A percentile compares a stretch with the other conserved stretches of the same genome.
Evolutionary conservation across 2,329 filamentous ascomycete genomes (phyloP).

Genomic region (Hirsutella minnesotensis): DNA sequence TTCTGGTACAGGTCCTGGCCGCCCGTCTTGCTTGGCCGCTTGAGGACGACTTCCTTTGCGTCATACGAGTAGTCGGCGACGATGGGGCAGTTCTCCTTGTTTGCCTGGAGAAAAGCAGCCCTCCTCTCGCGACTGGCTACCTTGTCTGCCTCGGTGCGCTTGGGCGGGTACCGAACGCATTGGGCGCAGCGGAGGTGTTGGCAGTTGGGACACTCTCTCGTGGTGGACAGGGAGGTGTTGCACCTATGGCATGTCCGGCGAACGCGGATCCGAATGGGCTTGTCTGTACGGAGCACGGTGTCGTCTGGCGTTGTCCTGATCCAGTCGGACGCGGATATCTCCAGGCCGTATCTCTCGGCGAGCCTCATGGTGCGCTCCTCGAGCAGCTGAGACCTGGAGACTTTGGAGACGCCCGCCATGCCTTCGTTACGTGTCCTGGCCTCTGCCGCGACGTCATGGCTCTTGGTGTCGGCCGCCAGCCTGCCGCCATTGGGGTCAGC

Average conservation of each 20-base stretch:
- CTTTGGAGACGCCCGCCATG: conserved; percentile 21
- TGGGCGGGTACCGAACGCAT: conserved; percentile 63
- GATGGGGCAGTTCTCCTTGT: conserved; percentile 44
- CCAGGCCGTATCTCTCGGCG: conserved; percentile 41
- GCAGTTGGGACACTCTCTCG: conserved; percentile 66
- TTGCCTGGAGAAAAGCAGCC: conserved; percentile 38
- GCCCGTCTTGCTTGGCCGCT: conserved; percentile 51
- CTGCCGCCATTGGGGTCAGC: not conserved
- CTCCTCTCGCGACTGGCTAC: conserved; percentile 39
- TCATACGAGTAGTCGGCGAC: conserved; percentile 34
- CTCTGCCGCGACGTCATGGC: conserved; percentile 6
- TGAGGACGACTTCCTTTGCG: conserved; percentile 40
- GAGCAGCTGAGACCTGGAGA: conserved; percentile 38
- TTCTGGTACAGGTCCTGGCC: conserved; percentile 62
- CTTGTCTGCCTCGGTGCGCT: conserved; percentile 45
- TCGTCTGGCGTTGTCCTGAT: conserved; percentile 36
- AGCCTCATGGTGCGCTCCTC: conserved; percentile 46
- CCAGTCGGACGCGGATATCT: conserved; percentile 42
- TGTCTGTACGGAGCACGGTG: conserved; percentile 54
- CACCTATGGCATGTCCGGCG: conserved; percentile 75
- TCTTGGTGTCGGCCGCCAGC: conserved; percentile 3
- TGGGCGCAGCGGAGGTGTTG: conserved; percentile 70
- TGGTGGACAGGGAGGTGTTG: conserved; percentile 57
- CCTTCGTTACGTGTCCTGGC: conserved; percentile 16
- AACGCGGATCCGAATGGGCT: conserved; percentile 66